Base-by-base conservation (phyloP, 164 flowering plant genomes). In the Saururus chinensis region DNA sequence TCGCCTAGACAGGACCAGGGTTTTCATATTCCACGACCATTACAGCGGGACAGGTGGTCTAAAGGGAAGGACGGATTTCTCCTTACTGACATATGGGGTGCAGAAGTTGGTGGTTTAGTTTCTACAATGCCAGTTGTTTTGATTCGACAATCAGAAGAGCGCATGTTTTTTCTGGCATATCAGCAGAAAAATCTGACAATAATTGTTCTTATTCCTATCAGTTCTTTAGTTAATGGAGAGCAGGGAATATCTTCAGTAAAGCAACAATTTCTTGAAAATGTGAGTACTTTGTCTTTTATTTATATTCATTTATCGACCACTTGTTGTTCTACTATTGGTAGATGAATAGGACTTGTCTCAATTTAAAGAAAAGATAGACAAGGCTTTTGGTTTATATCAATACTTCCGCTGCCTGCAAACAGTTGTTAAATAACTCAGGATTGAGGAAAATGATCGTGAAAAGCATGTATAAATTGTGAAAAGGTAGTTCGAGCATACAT, bases 21-120 rank as follows among this genome's bases (percentile, higher is more conserved):
- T 57, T 66, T 75, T 77, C 72, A 66, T 63, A 77, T 81, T 60
- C 67, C 74, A 64, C 79, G 96, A 74, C 96, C 97, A 45, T 71
- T 95, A 61, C 86, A 80, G 73, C 85, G 73, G 64, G 76, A 68
- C 60, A 87, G 76, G 67, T 95, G 99, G 99, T 78, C 74, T 14
- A 95, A 76, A 76, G 96, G 86, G 68, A 89, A 89, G 70, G 99
- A 89, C 74, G 96, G 96, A 40, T 95, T 88, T 72, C 84, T 91
- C 65, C 76, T 75, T 21, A 81, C 95, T 64, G 89, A 89, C 69
- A 76, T 75, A 57, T 87, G 95, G 96, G 82, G 85, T 71, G 56
- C 67, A 23, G 93, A 84, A 49, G 70, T 65, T 66, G 82, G 77
- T 57, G 71, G 68, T 62, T 65, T 62, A 59, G 49, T 68, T 75